Evolutionary conservation across 768 basidiomycete species (phyloP).

Genomic region (Macrolepiota fuliginosa): DNA sequence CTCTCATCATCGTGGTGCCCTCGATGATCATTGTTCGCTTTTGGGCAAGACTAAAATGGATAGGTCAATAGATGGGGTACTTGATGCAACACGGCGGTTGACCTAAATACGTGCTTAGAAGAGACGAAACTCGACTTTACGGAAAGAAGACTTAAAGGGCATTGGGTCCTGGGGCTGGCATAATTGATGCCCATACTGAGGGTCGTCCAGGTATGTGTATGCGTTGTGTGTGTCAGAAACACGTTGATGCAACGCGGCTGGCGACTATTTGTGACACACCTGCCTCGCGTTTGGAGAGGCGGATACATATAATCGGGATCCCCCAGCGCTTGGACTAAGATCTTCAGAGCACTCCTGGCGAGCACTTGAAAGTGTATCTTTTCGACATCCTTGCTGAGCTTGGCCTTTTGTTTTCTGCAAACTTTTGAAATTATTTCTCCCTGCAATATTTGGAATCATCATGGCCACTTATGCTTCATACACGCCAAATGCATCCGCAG

Average conservation of each 20-base stretch:
- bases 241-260: constrained; percentile 29
- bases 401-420: constrained; percentile 14
- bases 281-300: background rate
- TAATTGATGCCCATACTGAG: background rate
- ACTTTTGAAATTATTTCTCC: constrained; percentile 12
- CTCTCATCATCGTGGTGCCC: background rate
- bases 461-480: constrained; percentile 17
- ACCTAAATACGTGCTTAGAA: background rate
- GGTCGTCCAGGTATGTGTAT: constrained; percentile 8
- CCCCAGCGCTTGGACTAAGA: background rate
- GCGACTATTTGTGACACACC: background rate
- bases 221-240: constrained; percentile 30
- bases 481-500: constrained; percentile 3
- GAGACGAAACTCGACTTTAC: background rate
- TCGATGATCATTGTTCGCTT: background rate
- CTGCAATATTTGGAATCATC: constrained; percentile 1
- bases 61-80: background rate
- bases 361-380: constrained; percentile 6
- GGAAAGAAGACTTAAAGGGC: background rate
- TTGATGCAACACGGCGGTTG: background rate
- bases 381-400: constrained; percentile 8
- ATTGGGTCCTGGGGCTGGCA: background rate
- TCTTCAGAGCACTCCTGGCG: constrained; percentile 14
- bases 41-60: background rate
- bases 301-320: constrained; percentile 8